A percentile compares a stretch with the other conserved stretches of the same genome.
Conservation (phyloP, 2,329 filamentous ascomycete species). For the Thielaviopsis ethacetica region DNA sequence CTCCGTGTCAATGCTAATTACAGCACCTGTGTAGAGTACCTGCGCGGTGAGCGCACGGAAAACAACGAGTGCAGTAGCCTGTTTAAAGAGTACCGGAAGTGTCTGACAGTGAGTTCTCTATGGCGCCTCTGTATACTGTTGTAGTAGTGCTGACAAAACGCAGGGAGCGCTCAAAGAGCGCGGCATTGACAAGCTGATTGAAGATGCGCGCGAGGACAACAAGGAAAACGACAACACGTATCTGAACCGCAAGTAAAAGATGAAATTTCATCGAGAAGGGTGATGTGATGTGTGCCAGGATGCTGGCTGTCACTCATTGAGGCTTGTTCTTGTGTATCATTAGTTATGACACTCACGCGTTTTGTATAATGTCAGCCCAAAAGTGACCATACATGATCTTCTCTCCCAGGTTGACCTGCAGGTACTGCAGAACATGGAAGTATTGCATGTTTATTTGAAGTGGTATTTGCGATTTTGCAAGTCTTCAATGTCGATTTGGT, state of each 20-base stretch:
- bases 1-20: neutral
- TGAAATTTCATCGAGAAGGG: neutral
- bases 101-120: conserved; percentile 49
- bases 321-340: neutral
- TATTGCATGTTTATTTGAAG: no score
- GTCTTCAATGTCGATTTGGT: no score
- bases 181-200: conserved; percentile 84
- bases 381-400: neutral
- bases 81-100: conserved; percentile 79
- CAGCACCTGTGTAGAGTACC: conserved; percentile 48
- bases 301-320: neutral
- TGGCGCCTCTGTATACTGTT: no score
- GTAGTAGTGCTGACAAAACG: neutral
- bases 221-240: conserved; percentile 59
- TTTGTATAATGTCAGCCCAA: neutral
- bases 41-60: conserved; percentile 64
- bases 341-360: neutral
- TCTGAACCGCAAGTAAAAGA: conserved; percentile 26
- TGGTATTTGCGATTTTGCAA: no score
- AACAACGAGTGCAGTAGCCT: conserved; percentile 72
- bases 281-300: neutral
- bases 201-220: conserved; percentile 78
- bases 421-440: neutral
- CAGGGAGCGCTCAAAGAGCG: conserved; percentile 74
- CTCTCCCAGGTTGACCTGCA: neutral